phyloP scores from a whole-genome alignment of 768 basidiomycete genomes.

The Mycena latifolia region DNA sequence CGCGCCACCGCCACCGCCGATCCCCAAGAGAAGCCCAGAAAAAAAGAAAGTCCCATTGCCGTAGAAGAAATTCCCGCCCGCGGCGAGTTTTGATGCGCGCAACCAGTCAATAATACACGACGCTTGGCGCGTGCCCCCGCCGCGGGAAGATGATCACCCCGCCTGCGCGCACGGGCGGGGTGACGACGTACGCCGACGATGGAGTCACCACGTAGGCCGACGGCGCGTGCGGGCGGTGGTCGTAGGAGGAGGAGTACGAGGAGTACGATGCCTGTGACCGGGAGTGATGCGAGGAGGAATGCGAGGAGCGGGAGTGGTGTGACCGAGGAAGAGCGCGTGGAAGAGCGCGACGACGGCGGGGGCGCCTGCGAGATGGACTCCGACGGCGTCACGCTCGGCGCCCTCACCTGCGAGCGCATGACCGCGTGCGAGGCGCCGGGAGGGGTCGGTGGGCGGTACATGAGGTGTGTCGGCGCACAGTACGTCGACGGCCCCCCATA shows the following conservation, averaged over 20 bases:
- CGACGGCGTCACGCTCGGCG: not conserved
- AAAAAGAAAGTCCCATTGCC: no score
- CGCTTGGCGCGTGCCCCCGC: not conserved
- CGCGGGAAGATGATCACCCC: conserved; percentile 15
- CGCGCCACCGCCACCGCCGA: no score
- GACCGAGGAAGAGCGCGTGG: not conserved
- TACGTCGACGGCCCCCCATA: not conserved
- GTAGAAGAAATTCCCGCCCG: no score
- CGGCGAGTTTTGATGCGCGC: no score
- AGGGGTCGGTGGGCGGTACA: not conserved
- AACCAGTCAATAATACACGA: not conserved
- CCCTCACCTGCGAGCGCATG: not conserved
- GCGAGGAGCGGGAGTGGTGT: not conserved
- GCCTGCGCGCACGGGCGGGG: conserved; percentile 2
- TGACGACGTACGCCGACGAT: not conserved
- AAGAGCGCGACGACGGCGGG: not conserved
- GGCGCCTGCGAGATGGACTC: not conserved
- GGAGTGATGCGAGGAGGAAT: not conserved
- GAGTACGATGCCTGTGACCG: not conserved
- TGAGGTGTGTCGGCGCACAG: not conserved
- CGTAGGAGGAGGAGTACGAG: not conserved
- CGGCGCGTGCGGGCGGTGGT: conserved; percentile 4
- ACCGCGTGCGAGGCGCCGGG: not conserved
- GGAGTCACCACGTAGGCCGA: not conserved
- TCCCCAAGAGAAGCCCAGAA: no score